Base-by-base conservation (phyloP, 352 stramenopile genomes). In the Phytophthora citricola region DNA sequence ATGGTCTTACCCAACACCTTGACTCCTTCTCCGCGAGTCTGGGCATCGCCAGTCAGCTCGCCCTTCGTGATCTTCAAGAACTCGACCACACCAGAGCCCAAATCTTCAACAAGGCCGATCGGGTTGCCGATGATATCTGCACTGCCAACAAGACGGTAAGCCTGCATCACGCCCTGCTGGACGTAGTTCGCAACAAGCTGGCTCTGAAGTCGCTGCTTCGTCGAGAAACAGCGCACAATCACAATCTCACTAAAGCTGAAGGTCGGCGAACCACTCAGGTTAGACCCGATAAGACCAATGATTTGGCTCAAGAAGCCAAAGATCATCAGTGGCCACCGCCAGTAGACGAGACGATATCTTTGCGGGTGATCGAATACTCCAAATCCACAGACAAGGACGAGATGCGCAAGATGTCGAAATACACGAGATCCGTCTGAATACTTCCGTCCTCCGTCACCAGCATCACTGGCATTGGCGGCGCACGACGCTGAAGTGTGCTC, bases 51-150 rank as follows among this genome's bases (percentile, higher is more conserved):
- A n/a, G 80, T 74, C 10, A 96, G 57, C 48, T 96, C 88, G 26
- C 87, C 85, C 66, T 92, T 94, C n/a, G 88, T 96, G 55, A 96
- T 93, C 67, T 94, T 96, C 26, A 96, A 48, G 57, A 96, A 96
- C 43, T 94, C 85, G 4, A 94, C 79, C 10, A 96, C 83, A 41
- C 88, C 88, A n/a, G 85, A 94, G 4, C 88, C 88, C 29, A 96
- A 74, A 54, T 96, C 88, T 62, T 94, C 88, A 1, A 96, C 88
- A 24, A 96, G 65, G n/a, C 88, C 88, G 15, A 96, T 92, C 4
- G 88, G 88, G 55, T 96, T 92, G 20, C 88, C 88, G 27, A 96
- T 92, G 32, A 96, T 94, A 62, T 96, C 88, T 20, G 83, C 87
- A 65, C 86, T 94, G 20, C 85, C 88, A 50, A 96, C 74, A 32